Evolutionary conservation across 139 green algal species (phyloP), one percentile per base, ranked within the genome.

Genomic region (Ettlia oleoabundans): DNA sequence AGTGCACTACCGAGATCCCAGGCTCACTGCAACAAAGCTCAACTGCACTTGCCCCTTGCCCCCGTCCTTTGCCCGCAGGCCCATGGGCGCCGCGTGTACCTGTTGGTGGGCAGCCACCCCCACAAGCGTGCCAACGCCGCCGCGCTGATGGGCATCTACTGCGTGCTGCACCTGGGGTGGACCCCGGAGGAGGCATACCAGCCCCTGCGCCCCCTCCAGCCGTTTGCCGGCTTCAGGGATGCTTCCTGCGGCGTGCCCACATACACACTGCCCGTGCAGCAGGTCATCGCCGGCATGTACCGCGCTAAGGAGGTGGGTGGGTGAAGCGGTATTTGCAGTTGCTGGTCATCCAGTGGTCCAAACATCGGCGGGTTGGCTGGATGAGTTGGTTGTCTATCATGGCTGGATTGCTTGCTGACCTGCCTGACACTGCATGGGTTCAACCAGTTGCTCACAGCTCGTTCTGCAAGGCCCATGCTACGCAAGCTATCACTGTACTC

Each of bases 201-300:
- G n/a, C 78, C 85, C 8, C 38, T 98, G 28, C 40, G 81, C 30
- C 33, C 40, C 21, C 84, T 93, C 47, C 88, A 93, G 85, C 95
- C 95, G 3, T 98, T 93, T 76, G 71, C 86, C 28, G 90, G 92
- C 3, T 98, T 97, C 84, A 82, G 95, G 21, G 95, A 98, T 74
- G 93, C 95, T 9, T 96, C 93, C 0, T 96, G 88, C 73, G 94
- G 95, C 15, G 81, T 90, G 22, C 91, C 91, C 19, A 93, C 88
- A 68, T 98, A 96, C 85, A 81, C 93, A 80, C 84, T 98, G 26
- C 91, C 90, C 3, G 93, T 96, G n/a, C 82, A 89, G 21, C 86
- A 96, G 84, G 90, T 89, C 76, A 76, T 97, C 15, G 75, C 81
- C 81, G 94, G 93, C 33, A 88, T 97, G 61, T 83, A 90, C 30